Conservation (phyloP, 1,139 yeast species). For the Schizosaccharomyces versatilis region DNA sequence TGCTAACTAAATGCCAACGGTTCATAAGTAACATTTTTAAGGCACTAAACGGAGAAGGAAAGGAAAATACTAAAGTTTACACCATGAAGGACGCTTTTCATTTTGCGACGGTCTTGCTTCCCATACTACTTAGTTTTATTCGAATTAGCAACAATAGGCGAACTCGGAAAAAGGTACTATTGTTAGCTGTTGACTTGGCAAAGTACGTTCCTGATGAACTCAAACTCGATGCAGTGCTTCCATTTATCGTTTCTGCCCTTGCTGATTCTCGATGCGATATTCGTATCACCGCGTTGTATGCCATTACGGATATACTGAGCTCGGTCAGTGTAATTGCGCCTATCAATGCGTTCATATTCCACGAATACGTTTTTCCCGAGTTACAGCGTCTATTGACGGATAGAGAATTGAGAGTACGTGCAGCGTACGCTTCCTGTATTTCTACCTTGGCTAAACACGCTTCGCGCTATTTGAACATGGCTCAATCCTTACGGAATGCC, state of each 20-base stretch:
- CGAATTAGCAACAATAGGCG: neutral
- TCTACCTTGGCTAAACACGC: conserved; percentile 49
- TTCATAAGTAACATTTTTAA: no score
- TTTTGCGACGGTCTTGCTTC: neutral
- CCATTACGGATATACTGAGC: neutral
- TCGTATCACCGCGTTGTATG: neutral
- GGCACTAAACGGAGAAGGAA: no score
- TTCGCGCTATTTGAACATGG: conserved; percentile 41
- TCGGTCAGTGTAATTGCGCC: neutral
- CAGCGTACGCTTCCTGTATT: conserved; percentile 48
- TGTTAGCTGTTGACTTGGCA: neutral
- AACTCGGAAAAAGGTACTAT: neutral
- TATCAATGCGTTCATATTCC: conserved; percentile 2
- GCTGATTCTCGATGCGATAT: neutral
- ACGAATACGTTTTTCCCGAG: conserved; percentile 30
- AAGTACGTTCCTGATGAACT: neutral
- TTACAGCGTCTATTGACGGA: conserved; percentile 25
- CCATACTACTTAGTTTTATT: neutral
- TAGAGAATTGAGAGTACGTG: conserved; percentile 30
- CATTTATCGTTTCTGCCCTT: neutral
- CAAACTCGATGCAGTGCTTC: neutral
- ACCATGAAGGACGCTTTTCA: neutral
- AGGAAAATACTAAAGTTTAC: neutral
- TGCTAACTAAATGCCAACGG: no score
- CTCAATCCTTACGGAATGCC: conserved; percentile 31